Percentiles rank a stretch among this genome's conserved stretches.
phyloP scores from a whole-genome alignment of 768 basidiomycete species.

The Sarcodon aspratus region DNA sequence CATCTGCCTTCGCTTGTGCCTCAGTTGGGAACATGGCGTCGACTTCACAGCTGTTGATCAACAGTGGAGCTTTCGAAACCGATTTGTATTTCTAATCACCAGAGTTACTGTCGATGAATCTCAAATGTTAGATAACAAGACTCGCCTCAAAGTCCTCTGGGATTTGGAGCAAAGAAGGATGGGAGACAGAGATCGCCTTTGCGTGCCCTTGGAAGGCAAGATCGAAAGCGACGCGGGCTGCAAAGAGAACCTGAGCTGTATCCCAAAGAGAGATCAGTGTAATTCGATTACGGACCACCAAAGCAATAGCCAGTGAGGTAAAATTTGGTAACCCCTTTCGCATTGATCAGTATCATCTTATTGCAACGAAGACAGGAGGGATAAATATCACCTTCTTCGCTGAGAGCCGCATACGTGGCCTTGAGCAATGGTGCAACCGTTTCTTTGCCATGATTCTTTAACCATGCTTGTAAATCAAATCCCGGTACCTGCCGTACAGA shows the following conservation, averaged over 20 bases:
- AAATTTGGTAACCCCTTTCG: slow-evolving; percentile 43
- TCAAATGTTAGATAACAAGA: background rate
- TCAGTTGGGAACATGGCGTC: slow-evolving; percentile 41
- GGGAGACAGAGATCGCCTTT: slow-evolving; percentile 36
- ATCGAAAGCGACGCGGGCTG: slow-evolving; percentile 43
- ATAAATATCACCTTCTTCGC: slow-evolving; percentile 9
- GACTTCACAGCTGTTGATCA: slow-evolving; percentile 54
- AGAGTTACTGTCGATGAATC: background rate
- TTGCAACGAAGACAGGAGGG: too few relatives aligned
- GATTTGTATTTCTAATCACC: slow-evolving; percentile 28
- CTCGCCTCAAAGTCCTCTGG: slow-evolving; percentile 53
- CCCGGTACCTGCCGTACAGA: too few relatives aligned
- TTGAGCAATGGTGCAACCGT: slow-evolving; percentile 19
- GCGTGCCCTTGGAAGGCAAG: slow-evolving; percentile 45
- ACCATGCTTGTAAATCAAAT: background rate
- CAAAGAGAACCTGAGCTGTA: too few relatives aligned
- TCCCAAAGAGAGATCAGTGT: too few relatives aligned
- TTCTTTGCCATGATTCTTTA: background rate
- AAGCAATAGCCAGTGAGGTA: slow-evolving; percentile 63
- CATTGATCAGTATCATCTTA: slow-evolving; percentile 25
- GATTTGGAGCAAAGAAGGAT: slow-evolving; percentile 49
- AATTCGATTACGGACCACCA: slow-evolving; percentile 22
- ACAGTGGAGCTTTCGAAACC: slow-evolving; percentile 39
- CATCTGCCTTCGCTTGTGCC: slow-evolving; percentile 21
- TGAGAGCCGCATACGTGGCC: slow-evolving; percentile 24